These are phyloP conservation scores for Tulasnella sp. DNA, from an alignment of 768 basidiomycete genomes.

Conservation along the genomic window DNA sequence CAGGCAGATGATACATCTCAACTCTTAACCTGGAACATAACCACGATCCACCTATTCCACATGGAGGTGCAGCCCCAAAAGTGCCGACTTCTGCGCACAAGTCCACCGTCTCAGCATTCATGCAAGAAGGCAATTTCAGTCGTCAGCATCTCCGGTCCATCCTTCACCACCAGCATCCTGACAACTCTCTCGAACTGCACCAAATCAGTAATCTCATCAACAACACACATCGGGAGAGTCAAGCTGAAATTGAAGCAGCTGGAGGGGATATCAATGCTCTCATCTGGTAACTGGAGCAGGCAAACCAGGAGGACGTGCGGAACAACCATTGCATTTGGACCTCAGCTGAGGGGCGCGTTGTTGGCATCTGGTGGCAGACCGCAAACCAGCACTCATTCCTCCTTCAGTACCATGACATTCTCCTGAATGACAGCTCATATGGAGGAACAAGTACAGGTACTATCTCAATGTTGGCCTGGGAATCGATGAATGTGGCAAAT, in stretches of 20 bases:
- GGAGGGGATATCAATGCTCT: constrained; percentile 8
- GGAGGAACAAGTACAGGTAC: constrained; percentile 10
- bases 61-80: too few relatives aligned
- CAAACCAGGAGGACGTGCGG: neutral
- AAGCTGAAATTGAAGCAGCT: neutral
- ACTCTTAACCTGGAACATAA: too few relatives aligned
- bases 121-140: neutral
- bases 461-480: constrained; percentile 1
- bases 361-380: too few relatives aligned
- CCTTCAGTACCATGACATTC: neutral
- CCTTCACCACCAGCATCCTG: constrained; percentile 10
- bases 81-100: too few relatives aligned
- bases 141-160: constrained; percentile 16
- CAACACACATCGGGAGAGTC: neutral
- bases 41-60: too few relatives aligned
- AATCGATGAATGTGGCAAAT: neutral
- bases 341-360: too few relatives aligned
- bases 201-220: constrained; percentile 9
- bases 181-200: neutral
- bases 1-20: too few relatives aligned
- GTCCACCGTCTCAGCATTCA: too few relatives aligned
- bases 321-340: too few relatives aligned
- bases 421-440: constrained; percentile 12
- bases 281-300: neutral
- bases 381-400: too few relatives aligned